A percentile compares a stretch with the other conserved stretches of the same genome.
These are phyloP conservation scores for Kluyveromyces nonfermentans DNA, from an alignment of 805 yeast genomes.

Conservation along the genomic window DNA sequence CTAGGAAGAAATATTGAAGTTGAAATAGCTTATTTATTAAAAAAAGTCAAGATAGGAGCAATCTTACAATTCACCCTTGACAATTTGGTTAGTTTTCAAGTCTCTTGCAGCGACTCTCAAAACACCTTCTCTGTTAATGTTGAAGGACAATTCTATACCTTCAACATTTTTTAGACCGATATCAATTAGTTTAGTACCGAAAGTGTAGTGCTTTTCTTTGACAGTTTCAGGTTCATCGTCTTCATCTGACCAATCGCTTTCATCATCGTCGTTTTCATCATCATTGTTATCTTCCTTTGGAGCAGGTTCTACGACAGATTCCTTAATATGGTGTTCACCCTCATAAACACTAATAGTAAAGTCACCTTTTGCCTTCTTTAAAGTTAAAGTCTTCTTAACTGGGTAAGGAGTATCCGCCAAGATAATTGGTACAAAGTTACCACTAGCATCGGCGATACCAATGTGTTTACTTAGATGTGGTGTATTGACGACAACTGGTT, in stretches of 20 bases:
- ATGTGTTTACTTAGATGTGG: slow-evolving; percentile 78
- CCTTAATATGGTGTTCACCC: slow-evolving; percentile 76
- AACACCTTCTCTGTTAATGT: slow-evolving; percentile 51
- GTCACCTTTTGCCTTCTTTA: slow-evolving; percentile 52
- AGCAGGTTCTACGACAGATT: slow-evolving; percentile 61
- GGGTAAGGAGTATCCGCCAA: slow-evolving; percentile 86
- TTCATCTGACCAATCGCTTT: slow-evolving; percentile 40
- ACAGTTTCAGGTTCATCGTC: slow-evolving; percentile 90
- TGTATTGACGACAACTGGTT: slow-evolving; percentile 74
- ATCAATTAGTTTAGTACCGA: slow-evolving; percentile 70
- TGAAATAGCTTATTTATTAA: too few species aligned
- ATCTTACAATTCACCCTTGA: slow-evolving; percentile 41
- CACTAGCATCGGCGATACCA: slow-evolving; percentile 71
- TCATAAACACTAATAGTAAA: slow-evolving; percentile 69
- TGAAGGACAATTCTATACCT: slow-evolving; percentile 51
- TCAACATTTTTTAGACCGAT: slow-evolving; percentile 62
- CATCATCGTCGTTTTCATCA: slow-evolving; percentile 41
- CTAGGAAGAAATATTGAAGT: background rate
- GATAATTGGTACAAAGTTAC: slow-evolving; percentile 62
- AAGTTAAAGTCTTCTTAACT: slow-evolving; percentile 61
- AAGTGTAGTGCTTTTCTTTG: slow-evolving; percentile 62
- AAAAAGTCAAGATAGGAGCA: background rate
- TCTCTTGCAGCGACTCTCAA: slow-evolving; percentile 56
- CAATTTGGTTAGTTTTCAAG: slow-evolving; percentile 47
- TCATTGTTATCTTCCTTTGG: slow-evolving; percentile 47